Conservation (phyloP, 768 basidiomycete genomes). For the Suillus americanus region DNA sequence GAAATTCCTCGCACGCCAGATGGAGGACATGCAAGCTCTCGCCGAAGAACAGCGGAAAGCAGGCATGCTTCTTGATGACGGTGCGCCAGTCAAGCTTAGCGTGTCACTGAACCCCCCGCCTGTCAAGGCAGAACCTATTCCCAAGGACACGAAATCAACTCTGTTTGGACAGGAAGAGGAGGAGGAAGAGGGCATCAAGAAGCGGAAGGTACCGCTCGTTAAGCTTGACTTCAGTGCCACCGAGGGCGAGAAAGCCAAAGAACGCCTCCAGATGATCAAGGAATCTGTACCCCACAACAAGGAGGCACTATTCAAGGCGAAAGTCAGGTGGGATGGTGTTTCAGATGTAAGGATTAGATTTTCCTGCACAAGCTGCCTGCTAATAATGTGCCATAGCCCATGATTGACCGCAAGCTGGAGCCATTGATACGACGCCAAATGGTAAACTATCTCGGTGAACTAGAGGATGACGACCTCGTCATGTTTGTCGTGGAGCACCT, state of each 20-base stretch:
- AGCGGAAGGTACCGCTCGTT: constrained; percentile 83
- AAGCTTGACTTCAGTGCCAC: constrained; percentile 88
- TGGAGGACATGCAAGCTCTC: constrained; percentile 93
- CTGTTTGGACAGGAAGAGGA: constrained; percentile 85
- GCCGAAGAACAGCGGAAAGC: constrained; percentile 90
- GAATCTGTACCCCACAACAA: constrained; percentile 73
- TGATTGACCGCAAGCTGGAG: constrained; percentile 86
- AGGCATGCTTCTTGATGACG: constrained; percentile 88
- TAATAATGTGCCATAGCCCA: constrained; percentile 43
- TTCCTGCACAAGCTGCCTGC: constrained; percentile 9
- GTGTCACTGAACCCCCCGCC: constrained; percentile 62
- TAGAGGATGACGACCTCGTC: constrained; percentile 91
- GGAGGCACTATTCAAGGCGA: constrained; percentile 76
- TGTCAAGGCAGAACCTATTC: constrained; percentile 44
- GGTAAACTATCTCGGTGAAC: constrained; percentile 85
- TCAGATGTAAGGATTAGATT: constrained; percentile 62
- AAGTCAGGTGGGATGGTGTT: constrained; percentile 90
- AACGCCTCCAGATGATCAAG: constrained; percentile 76
- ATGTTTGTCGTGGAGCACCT: constrained; percentile 94
- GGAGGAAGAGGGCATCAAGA: constrained; percentile 74
- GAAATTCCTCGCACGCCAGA: constrained; percentile 88
- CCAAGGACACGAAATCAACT: constrained; percentile 50
- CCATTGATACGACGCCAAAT: constrained; percentile 81
- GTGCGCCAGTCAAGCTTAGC: constrained; percentile 84
- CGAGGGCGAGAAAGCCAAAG: constrained; percentile 78